These are phyloP conservation scores for Gynostemma pentaphyllum DNA, from an alignment of 306 rosid genomes.

Conservation along the genomic window DNA sequence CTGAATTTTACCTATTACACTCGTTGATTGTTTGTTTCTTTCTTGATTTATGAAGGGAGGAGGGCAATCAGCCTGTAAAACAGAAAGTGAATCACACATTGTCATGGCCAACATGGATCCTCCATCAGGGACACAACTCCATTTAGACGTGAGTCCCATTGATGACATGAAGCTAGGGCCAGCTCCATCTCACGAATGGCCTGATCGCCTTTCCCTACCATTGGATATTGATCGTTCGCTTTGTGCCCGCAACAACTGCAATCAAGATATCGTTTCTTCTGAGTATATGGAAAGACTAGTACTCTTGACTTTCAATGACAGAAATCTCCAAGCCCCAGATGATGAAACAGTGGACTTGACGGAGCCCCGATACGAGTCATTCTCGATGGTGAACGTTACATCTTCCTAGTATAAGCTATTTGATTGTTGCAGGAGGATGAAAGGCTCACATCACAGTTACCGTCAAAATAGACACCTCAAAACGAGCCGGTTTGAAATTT, in stretches of 20 bases:
- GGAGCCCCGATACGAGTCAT: constrained; percentile 83
- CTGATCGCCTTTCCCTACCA: constrained; percentile 23
- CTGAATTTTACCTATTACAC: not conserved
- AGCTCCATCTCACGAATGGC: constrained; percentile 26
- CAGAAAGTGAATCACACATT: constrained; percentile 16
- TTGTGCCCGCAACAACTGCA: constrained; percentile 16
- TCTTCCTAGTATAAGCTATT: constrained; percentile 14
- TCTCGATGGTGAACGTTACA: constrained; percentile 29
- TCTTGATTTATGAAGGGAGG: constrained; percentile 17
- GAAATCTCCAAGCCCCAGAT: constrained; percentile 36
- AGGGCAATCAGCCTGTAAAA: constrained; percentile 12
- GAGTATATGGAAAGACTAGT: constrained; percentile 40
- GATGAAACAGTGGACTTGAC: constrained; percentile 69
- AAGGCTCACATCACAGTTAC: not conserved
- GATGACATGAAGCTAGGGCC: constrained; percentile 38
- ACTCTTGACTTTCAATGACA: constrained; percentile 36
- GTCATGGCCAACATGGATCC: constrained; percentile 10
- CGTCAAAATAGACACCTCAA: not conserved
- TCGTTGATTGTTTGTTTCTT: constrained; percentile 1
- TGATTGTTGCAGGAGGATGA: not conserved
- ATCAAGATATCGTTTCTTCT: constrained; percentile 28
- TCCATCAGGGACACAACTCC: constrained; percentile 16
- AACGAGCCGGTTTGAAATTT: not conserved
- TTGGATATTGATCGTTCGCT: constrained; percentile 27
- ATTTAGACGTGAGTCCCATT: constrained; percentile 19